Evolutionary conservation across 768 basidiomycete genomes (phyloP).

Genomic region (Goffeauzyma gilvescens): DNA sequence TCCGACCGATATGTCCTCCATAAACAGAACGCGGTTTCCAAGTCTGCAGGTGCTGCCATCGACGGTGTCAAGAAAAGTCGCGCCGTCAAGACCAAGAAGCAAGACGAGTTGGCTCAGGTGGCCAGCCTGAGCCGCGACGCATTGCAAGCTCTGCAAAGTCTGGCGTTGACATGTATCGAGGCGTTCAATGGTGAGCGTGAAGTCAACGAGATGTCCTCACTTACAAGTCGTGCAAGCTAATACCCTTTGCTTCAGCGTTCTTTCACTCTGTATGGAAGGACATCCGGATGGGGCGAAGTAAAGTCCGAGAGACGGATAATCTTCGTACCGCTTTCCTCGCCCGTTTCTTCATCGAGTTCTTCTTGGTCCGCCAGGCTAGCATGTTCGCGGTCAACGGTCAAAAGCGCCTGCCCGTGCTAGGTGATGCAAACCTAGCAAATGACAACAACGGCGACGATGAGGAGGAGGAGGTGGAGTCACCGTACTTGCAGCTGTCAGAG

Average conservation of each 20-base stretch:
- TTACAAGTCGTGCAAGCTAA: neutral
- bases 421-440: conserved; percentile 36
- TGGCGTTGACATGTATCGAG: conserved; percentile 57
- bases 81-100: conserved; percentile 11
- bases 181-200: conserved; percentile 62
- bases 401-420: conserved; percentile 15
- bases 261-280: conserved; percentile 69
- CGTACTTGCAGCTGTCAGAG: conserved; percentile 16
- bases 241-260: no score
- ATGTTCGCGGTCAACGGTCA: conserved; percentile 27
- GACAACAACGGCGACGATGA: conserved; percentile 16
- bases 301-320: conserved; percentile 88
- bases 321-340: conserved; percentile 68
- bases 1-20: conserved; percentile 46
- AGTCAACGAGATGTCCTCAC: neutral
- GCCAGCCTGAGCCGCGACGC: conserved; percentile 30
- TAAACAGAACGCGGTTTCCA: conserved; percentile 58
- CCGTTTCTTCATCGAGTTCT: conserved; percentile 87
- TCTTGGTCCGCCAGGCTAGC: conserved; percentile 35
- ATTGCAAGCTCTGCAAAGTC: conserved; percentile 39
- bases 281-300: conserved; percentile 74
- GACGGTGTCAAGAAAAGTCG: conserved; percentile 26
- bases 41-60: conserved; percentile 28
- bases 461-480: conserved; percentile 17
- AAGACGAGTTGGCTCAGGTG: conserved; percentile 17